phyloP scores from a whole-genome alignment of 2,329 filamentous ascomycete genomes.

The Trichoderma afroharzianum region DNA sequence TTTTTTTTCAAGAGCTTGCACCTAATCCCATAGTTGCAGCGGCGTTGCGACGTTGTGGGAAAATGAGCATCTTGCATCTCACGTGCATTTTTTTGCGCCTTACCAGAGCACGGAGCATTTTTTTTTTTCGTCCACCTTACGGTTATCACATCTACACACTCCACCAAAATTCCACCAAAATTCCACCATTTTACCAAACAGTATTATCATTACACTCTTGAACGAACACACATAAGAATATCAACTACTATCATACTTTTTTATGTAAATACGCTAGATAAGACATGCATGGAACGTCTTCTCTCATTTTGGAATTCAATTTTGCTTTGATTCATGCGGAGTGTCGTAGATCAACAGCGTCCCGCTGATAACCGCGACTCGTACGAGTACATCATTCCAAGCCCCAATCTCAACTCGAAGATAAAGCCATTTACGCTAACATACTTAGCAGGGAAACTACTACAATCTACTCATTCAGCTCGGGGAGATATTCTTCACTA shows the following conservation, averaged over 20 bases:
- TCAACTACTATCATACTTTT: no score
- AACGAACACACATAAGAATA: neutral
- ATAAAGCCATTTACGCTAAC: neutral
- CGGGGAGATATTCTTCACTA: neutral
- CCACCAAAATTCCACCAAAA: neutral
- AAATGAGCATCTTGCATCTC: slow-evolving; percentile 7
- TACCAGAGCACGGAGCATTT: neutral
- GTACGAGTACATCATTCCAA: neutral
- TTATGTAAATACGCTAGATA: neutral
- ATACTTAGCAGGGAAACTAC: neutral
- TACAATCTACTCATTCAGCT: slow-evolving; percentile 2
- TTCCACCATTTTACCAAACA: neutral
- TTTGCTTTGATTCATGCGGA: neutral
- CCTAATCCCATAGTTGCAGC: neutral
- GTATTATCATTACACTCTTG: neutral
- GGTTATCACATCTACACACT: neutral
- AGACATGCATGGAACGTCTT: neutral
- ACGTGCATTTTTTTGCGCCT: slow-evolving; percentile 16
- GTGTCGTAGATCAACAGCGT: neutral
- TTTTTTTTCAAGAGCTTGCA: neutral
- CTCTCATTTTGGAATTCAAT: neutral
- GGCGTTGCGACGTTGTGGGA: neutral
- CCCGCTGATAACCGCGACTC: neutral
- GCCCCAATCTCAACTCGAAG: neutral
- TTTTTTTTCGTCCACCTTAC: neutral